Conservation (phyloP, 192 early-diverging fungal species). For the Linnemannia elongata region DNA sequence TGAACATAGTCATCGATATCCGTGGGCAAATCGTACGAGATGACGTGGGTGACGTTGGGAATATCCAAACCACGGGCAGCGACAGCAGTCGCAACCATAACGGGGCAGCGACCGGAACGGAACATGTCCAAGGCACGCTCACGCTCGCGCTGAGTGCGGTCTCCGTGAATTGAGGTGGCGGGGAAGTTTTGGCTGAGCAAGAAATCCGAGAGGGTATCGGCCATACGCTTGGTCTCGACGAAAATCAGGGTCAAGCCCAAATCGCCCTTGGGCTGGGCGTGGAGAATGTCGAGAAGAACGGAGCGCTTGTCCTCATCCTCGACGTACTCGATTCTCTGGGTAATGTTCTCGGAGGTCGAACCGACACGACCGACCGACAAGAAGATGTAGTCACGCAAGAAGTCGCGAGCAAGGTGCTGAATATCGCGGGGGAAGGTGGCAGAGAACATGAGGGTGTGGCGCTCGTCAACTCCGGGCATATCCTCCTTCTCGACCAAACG, state of each 20-base stretch:
- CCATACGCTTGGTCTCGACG: conserved; percentile 96
- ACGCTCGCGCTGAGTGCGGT: conserved; percentile 95
- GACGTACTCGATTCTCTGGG: conserved; percentile 92
- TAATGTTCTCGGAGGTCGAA: conserved; percentile 96
- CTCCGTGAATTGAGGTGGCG: conserved; percentile 98
- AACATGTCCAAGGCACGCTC: conserved; percentile 92
- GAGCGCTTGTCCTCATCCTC: conserved; percentile 96
- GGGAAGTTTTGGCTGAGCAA: conserved; percentile 82
- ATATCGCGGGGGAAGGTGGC: conserved; percentile 95
- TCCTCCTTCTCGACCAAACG: conserved; percentile 86
- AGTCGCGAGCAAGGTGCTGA: conserved; percentile 88
- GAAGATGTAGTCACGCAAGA: conserved; percentile 88
- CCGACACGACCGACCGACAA: conserved; percentile 94
- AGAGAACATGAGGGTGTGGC: conserved; percentile 96
- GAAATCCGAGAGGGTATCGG: conserved; percentile 90
- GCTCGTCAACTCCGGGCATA: conserved; percentile 75
- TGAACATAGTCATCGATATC: conserved; percentile 99
- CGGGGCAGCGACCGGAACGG: conserved; percentile 81
- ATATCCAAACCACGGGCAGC: conserved; percentile 96
- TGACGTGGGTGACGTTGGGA: conserved; percentile 86
- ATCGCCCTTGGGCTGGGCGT: conserved; percentile 63
- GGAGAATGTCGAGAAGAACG: conserved; percentile 86
- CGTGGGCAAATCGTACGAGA: conserved; percentile 96
- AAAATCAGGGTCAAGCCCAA: conserved; percentile 92
- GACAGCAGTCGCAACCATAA: conserved; percentile 98